Evolutionary conservation across 2,329 filamentous ascomycete genomes (phyloP), one percentile per base, ranked within the genome.

Genomic region (Microsporum audouinii): DNA sequence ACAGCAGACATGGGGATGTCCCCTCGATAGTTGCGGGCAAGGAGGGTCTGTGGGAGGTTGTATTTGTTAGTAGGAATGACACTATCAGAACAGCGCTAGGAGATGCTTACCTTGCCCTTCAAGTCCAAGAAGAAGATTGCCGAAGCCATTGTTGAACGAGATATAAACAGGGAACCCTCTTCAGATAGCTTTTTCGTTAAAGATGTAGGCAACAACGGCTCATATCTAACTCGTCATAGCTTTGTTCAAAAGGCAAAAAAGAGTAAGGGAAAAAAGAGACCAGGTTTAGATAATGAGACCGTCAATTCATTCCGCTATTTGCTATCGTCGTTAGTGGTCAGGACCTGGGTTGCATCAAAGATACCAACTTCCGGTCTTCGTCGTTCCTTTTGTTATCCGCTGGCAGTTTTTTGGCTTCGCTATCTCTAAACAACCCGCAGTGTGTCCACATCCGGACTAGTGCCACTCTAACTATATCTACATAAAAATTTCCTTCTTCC

Each of bases 1-100:
- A 99, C 94, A 39, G 94, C 94, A 62, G 91, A 95, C 94, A 99
- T 97, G 76, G 94, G 94, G 66, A 99, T 95, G 71, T 99, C 94
- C 75, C 94, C 94, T 74, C 94, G 85, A 77, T 99, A 99, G 80
- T 99, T 99, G 72, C 94, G 89, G 76, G 94, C 94, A 71, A 99
- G 83, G 69, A 99, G 91, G 80, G 94, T 97, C 91, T 96, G 74
- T 23, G 17, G 17, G 51, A 62, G 23, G 51, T n/a, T 29, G 45
- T 8, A 34, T 17, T n/a, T 17, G 33, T 55, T 23, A 55, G 51
- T 17, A n/a, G 5, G 7, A 36, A 51, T 51, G 12, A 8, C 27
- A 51, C 7, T 8, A 17, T 31, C 14, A 17, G 6, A 34, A 60
- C 65, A 33, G 61, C 56, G 39, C 23, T 3, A 56, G 41, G 59